Base-by-base conservation (phyloP, 306 rosid genomes). In the Lotus japonicus region DNA sequence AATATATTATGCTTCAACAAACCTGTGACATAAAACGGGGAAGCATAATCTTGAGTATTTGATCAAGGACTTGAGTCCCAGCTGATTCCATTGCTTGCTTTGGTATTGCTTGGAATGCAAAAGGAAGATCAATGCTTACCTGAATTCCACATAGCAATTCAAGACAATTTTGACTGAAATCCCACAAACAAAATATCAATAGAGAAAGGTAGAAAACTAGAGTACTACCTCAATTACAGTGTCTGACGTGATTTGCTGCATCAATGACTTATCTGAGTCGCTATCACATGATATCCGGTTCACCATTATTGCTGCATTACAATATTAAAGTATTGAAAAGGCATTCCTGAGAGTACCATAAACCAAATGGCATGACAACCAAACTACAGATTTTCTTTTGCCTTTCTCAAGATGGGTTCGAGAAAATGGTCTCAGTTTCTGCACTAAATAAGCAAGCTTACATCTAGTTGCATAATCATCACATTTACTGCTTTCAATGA, bases 241-340 rank as follows among this genome's bases (percentile, higher is more conserved):
- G 64, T 94, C 98, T 28, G 98, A 94, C 19, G 86, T 66, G 70
- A 94, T 92, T 79, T 79, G 68, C 71, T 88, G 91, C 84, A 19
- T 60, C 42, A 76, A 77, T 38, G 84, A 77, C 68, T 69, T 84
- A 58, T 54, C 50, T 64, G 74, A 62, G 7, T 70, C 58, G 64
- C 76, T 83, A 41, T 71, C 88, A 77, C 97, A 94, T 2, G 97
- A 86, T 71, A 94, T 82, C 77, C 77, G 81, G 83, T 94, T 94
- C 83, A 90, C 94, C 98, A 94, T 90, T 52, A 80, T 75, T 85
- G 98, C 98, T 94, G 97, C 91, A 84, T 85, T 81, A 90, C 86
- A 85, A 86, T 70, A 88, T 81, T 84, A 92, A 86, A 86, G 76
- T 84, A 89, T 81, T 83, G 88, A 89, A 85, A 92, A 84, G 78